Conservation (phyloP, 805 yeast species). For the Candida silvicultrix region DNA sequence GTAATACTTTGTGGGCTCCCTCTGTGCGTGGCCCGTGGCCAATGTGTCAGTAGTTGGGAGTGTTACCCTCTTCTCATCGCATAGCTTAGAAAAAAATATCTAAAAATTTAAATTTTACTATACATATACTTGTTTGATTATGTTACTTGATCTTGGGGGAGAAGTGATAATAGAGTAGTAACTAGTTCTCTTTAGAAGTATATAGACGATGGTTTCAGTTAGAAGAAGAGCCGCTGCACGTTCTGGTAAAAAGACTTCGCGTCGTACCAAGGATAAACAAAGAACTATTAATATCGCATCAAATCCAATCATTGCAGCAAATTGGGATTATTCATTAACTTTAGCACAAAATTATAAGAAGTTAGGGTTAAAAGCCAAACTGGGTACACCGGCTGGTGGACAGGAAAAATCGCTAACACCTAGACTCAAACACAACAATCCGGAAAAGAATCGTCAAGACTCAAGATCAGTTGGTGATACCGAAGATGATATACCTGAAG, state of each 20-base stretch:
- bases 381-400: constrained; percentile 76
- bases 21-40: no score
- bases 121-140: no score
- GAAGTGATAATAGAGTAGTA: no score
- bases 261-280: constrained; percentile 65
- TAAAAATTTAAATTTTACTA: no score
- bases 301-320: constrained; percentile 77
- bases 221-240: constrained; percentile 80
- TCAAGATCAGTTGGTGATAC: constrained; percentile 20
- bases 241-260: constrained; percentile 60
- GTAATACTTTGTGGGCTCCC: no score
- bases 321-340: constrained; percentile 85
- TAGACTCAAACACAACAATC: constrained; percentile 26
- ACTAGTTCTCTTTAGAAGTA: no score
- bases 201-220: constrained; percentile 51
- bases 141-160: no score
- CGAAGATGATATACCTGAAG: constrained; percentile 58
- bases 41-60: no score
- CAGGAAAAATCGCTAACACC: constrained; percentile 50
- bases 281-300: constrained; percentile 59
- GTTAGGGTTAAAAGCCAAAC: constrained; percentile 66
- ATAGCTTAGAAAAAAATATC: no score
- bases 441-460: constrained; percentile 9
- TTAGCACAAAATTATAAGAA: constrained; percentile 80
- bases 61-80: no score